Evolutionary conservation across 2,329 filamentous ascomycete species (phyloP).

Genomic region (Sclerotinia glacialis): DNA sequence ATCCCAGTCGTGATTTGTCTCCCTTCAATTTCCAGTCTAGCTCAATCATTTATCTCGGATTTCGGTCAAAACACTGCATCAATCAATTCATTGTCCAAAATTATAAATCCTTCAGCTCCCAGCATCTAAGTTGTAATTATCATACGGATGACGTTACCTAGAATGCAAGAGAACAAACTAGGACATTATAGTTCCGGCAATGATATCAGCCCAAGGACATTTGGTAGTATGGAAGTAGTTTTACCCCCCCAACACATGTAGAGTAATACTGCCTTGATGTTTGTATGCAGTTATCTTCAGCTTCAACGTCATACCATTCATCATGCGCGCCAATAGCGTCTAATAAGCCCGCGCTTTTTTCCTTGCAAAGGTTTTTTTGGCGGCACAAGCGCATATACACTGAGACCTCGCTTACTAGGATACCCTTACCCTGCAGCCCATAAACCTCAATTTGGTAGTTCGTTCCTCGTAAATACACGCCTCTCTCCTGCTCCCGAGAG

Average conservation of each 20-base stretch:
- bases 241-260: not conserved
- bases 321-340: conserved; percentile 17
- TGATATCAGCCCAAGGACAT: not conserved
- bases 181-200: not conserved
- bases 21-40: not conserved
- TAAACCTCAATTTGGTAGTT: not conserved
- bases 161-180: not conserved
- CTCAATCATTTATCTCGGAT: not conserved
- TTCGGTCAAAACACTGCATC: not conserved
- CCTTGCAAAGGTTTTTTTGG: not conserved
- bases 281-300: conserved; percentile 16
- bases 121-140: not conserved
- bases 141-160: conserved; percentile 6
- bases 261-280: not conserved
- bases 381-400: conserved; percentile 16
- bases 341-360: conserved; percentile 19
- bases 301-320: conserved; percentile 7
- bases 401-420: not conserved
- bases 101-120: conserved; percentile 11
- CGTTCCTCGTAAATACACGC: conserved; percentile 9
- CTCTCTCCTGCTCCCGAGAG: conserved; percentile 3
- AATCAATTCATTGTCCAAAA: not conserved
- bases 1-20: not conserved
- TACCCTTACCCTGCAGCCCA: conserved; percentile 9
- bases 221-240: not conserved